Evolutionary conservation across 495 filamentous ascomycete genomes (phyloP).

Genomic region (Neurospora sp.): DNA sequence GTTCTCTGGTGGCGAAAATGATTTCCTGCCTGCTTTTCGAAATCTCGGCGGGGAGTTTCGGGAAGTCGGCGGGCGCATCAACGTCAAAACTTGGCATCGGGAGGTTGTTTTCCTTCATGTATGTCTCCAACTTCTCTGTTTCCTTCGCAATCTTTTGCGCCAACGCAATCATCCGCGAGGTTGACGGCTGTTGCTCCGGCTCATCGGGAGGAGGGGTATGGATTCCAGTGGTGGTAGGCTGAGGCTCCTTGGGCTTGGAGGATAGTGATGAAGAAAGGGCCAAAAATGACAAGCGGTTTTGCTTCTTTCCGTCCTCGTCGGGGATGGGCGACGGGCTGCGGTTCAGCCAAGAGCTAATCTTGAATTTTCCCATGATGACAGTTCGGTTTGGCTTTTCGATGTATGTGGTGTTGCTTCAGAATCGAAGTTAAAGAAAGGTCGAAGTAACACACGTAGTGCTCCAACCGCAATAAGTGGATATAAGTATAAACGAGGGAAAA

Average conservation of each 20-base stretch:
- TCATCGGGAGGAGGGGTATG: not conserved
- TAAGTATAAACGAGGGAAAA: not conserved
- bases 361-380: constrained; percentile 21
- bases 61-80: constrained; percentile 28
- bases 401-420: not conserved
- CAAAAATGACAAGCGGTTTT: constrained; percentile 19
- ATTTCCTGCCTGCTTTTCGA: constrained; percentile 25
- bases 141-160: constrained; percentile 28
- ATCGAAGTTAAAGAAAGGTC: not conserved
- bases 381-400: not conserved
- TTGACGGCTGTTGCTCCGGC: constrained; percentile 3
- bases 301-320: constrained; percentile 22
- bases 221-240: not conserved
- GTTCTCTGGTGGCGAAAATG: constrained; percentile 29
- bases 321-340: constrained; percentile 13
- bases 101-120: constrained; percentile 27
- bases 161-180: constrained; percentile 27
- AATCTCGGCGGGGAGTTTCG: constrained; percentile 29
- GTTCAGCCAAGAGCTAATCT: constrained; percentile 24
- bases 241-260: constrained; percentile 11
- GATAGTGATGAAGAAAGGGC: constrained; percentile 8
- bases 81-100: constrained; percentile 29
- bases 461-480: not conserved
- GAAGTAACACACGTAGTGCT: not conserved
- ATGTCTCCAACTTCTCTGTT: constrained; percentile 32